Percentiles rank a stretch among this genome's conserved stretches.
These are phyloP conservation scores for Sclerotinia minor DNA, from an alignment of 2,329 filamentous ascomycete genomes.

Conservation along the genomic window DNA sequence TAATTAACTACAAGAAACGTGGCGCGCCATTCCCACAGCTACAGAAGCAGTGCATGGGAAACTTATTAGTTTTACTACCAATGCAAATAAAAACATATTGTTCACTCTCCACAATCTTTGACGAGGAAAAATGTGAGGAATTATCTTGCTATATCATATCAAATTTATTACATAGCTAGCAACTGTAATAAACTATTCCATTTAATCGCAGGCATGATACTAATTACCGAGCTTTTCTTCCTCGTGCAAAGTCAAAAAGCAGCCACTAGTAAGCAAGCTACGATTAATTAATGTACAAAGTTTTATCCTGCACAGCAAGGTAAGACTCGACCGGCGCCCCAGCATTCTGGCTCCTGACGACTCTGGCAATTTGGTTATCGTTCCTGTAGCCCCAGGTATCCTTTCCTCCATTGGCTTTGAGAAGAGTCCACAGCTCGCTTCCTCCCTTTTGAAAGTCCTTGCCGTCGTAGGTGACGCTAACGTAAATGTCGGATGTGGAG, in stretches of 20 bases:
- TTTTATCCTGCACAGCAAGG: not conserved
- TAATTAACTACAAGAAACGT: no score
- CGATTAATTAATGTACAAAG: slow-evolving; percentile 6
- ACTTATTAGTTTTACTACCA: no score
- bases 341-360: slow-evolving; percentile 11
- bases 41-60: no score
- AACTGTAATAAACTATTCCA: not conserved
- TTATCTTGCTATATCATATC: not conserved
- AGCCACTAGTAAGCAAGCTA: not conserved
- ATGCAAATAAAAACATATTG: not conserved
- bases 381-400: slow-evolving; percentile 15
- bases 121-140: not conserved
- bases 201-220: not conserved
- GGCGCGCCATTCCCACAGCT: no score
- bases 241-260: not conserved
- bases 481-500: not conserved
- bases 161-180: not conserved
- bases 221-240: not conserved
- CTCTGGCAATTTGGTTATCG: not conserved
- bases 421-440: not conserved
- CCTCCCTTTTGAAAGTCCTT: slow-evolving; percentile 20
- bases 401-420: slow-evolving; percentile 10
- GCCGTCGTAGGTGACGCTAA: slow-evolving; percentile 10
- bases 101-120: not conserved
- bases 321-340: not conserved